Conservation (phyloP, 495 filamentous ascomycete genomes). For the Elasticomyces elasticus region DNA sequence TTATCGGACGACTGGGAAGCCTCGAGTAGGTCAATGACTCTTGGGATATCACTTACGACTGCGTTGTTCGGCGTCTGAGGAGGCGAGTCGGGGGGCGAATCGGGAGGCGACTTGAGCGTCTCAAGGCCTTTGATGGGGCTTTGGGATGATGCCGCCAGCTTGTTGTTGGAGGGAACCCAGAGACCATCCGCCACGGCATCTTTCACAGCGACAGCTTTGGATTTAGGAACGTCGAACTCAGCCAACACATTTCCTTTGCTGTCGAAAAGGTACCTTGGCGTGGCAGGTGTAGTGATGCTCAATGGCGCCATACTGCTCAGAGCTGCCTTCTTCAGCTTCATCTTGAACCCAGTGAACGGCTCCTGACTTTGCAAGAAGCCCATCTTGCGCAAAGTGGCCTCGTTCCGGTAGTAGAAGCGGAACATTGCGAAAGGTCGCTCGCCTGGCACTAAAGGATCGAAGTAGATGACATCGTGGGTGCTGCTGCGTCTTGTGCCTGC, state of each 20-base stretch:
- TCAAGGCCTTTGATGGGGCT: no score
- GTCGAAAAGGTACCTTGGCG: background rate
- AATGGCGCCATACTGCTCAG: background rate
- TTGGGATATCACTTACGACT: no score
- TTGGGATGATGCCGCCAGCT: no score
- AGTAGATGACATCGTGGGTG: background rate
- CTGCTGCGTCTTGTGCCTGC: background rate
- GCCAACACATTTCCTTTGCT: background rate
- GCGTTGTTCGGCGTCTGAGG: no score
- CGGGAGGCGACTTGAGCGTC: no score
- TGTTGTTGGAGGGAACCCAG: no score
- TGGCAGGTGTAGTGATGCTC: background rate
- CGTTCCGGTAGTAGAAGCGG: constrained; percentile 13
- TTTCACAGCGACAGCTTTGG: no score
- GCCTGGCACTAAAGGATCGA: background rate
- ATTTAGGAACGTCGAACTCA: background rate
- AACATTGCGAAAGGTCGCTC: constrained; percentile 11
- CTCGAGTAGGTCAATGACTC: no score
- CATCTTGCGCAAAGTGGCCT: constrained; percentile 1
- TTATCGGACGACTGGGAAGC: no score
- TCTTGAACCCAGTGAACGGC: background rate
- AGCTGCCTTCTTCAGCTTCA: background rate
- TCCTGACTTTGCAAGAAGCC: background rate
- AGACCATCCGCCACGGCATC: no score
- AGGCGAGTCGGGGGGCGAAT: no score